phyloP scores from a whole-genome alignment of 805 yeast genomes.

The Vanderwaltozyma tropicalis region DNA sequence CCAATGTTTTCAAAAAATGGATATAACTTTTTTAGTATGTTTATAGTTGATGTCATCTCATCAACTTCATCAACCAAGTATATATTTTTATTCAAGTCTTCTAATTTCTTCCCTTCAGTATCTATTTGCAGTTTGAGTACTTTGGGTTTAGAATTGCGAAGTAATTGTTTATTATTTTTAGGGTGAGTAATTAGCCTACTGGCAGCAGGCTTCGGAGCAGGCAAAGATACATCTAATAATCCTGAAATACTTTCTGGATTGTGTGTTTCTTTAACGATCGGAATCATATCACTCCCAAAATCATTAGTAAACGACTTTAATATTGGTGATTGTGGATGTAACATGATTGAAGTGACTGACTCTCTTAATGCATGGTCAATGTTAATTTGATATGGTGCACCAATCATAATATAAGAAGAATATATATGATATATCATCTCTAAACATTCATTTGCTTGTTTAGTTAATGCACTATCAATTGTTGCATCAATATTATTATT shows the following conservation, averaged over 20 bases:
- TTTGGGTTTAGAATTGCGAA: background rate
- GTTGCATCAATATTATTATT: conserved; percentile 23
- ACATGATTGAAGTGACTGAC: conserved; percentile 32
- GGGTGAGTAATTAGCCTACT: no score
- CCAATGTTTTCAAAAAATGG: conserved; percentile 41
- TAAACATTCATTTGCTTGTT: conserved; percentile 44
- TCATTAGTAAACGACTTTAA: conserved; percentile 1
- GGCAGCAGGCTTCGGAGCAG: no score
- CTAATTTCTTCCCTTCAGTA: background rate
- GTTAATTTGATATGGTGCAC: conserved; percentile 62
- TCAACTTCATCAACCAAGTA: background rate
- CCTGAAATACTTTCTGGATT: background rate
- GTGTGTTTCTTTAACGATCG: background rate
- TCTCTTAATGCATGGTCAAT: conserved; percentile 46
- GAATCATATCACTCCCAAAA: background rate
- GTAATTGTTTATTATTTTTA: no score
- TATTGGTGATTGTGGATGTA: conserved; percentile 31
- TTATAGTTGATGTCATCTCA: conserved; percentile 21
- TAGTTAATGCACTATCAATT: conserved; percentile 32
- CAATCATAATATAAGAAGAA: conserved; percentile 51
- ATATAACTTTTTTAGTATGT: conserved; percentile 29
- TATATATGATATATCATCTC: conserved; percentile 55
- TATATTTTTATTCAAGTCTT: background rate
- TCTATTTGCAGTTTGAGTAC: background rate
- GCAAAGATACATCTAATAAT: background rate